Base-by-base conservation (phyloP, 768 basidiomycete genomes). In the Gymnopilus dilepis region DNA sequence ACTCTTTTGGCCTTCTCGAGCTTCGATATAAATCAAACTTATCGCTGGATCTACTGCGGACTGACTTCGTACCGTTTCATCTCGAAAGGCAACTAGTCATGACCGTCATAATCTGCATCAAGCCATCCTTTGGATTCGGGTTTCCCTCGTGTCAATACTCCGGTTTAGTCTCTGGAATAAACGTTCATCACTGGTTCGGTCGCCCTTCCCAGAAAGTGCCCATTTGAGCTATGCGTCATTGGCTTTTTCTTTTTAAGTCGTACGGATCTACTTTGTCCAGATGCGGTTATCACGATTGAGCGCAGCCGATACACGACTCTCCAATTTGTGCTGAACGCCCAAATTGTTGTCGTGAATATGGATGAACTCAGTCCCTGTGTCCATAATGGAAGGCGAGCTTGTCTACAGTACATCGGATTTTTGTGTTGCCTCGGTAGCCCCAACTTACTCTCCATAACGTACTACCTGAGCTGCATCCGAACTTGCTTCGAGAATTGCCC, bases 141-240 rank as follows among this genome's bases (percentile, higher is more conserved):
- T 37, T 51, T n/a, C 38, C 24, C 19, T 50, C 43, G 47, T 57
- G 56, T 51, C 6, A n/a, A 51, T 62, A 58, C 60, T 34, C 63
- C 61, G 65, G 65, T 31, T 59, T 60, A 65, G n/a, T n/a, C n/a
- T 31, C 64, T 61, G 64, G 61, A 59, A 56, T 54, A 56, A 33
- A 59, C 15, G 40, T 26, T 28, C 15, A 4, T 43, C 51, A 43
- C 19, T 40, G 28, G 37, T 38, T 50, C 7, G 33, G 41, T 51
- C 17, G 56, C 24, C 21, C 15, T 30, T 41, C 37, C n/a, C n/a
- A n/a, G n/a, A n/a, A 40, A 34, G n/a, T 26, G 24, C 15, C 13
- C 17, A 55, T 41, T 28, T 41, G 22, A 26, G 22, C 3, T 26
- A 7, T 22, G 22, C 42, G 22, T n/a, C n/a, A 19, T 5, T 2